These are phyloP conservation scores for Aureobasidium lini DNA, from an alignment of 2,329 filamentous ascomycete species.

Conservation along the genomic window DNA sequence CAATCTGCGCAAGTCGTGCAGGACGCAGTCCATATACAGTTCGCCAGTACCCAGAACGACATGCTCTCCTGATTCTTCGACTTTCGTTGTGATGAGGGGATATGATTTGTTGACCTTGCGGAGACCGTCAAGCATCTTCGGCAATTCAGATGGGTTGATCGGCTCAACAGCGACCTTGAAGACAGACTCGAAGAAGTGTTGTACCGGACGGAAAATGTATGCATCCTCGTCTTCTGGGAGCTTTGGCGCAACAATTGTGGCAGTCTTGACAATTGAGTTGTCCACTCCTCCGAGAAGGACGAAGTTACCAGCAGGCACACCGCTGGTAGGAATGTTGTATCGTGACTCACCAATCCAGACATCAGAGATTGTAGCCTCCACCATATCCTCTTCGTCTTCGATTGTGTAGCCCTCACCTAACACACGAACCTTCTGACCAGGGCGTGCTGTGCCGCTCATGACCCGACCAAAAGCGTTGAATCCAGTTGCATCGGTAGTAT, in stretches of 20 bases:
- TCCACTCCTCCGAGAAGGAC: conserved; percentile 88
- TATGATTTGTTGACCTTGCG: conserved; percentile 98
- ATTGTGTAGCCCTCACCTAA: conserved; percentile 92
- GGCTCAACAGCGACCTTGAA: conserved; percentile 97
- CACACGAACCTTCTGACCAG: conserved; percentile 77
- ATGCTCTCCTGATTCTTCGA: conserved; percentile 96
- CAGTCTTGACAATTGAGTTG: conserved; percentile 97
- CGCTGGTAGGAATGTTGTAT: conserved; percentile 87
- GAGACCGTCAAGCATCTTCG: conserved; percentile 96
- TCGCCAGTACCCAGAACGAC: conserved; percentile 92
- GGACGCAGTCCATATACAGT: conserved; percentile 98
- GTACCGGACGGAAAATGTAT: conserved; percentile 88
- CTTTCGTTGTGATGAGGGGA: conserved; percentile 89
- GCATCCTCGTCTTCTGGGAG: conserved; percentile 84
- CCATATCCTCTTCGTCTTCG: conserved; percentile 98
- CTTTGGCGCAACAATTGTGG: conserved; percentile 74
- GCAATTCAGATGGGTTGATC: conserved; percentile 93
- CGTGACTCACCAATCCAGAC: conserved; percentile 88
- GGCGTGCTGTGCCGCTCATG: conserved; percentile 80
- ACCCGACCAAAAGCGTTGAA: conserved; percentile 90
- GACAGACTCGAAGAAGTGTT: conserved; percentile 94
- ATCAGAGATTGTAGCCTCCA: conserved; percentile 70
- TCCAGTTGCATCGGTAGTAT: conserved; percentile 76
- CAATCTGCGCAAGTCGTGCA: conserved; percentile 86
- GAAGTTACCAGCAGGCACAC: conserved; percentile 88